A percentile compares a stretch with the other conserved stretches of the same genome.
These are phyloP conservation scores for Yamadazyma dushanensis DNA, from an alignment of 1,139 yeast species.

Conservation along the genomic window DNA sequence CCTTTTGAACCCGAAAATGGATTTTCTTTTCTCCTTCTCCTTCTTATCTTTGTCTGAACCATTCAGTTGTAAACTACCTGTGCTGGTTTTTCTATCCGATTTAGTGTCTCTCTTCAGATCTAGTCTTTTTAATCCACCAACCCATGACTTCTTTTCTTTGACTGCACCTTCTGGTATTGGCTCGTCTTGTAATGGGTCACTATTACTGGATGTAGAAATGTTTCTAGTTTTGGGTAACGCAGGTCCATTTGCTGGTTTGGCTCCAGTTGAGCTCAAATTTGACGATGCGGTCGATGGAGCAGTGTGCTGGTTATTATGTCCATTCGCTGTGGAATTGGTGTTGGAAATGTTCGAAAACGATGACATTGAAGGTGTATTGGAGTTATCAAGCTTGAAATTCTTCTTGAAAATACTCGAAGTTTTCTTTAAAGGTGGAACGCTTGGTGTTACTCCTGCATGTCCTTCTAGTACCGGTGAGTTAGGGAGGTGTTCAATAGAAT, in stretches of 20 bases:
- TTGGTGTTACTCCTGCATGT: constrained; percentile 3
- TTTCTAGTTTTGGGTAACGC: constrained; percentile 5
- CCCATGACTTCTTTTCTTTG: constrained; percentile 45
- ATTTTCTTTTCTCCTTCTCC: constrained; percentile 27
- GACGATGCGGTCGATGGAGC: constrained; percentile 2
- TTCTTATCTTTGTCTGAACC: constrained; percentile 8
- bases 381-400: constrained; percentile 28
- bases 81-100: constrained; percentile 18
- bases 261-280: neutral
- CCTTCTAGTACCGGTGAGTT: neutral
- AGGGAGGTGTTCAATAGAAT: constrained; percentile 1
- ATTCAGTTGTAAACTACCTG: constrained; percentile 14
- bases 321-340: neutral
- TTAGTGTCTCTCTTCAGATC: constrained; percentile 27
- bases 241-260: neutral
- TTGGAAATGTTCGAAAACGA: constrained; percentile 2
- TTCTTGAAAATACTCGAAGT: constrained; percentile 27
- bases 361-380: constrained; percentile 12
- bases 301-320: neutral
- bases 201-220: constrained; percentile 9
- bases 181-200: constrained; percentile 3
- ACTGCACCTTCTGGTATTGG: constrained; percentile 12
- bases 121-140: constrained; percentile 39
- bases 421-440: constrained; percentile 7
- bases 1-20: constrained; percentile 42